Evolutionary conservation across 176 grass and related monocot genomes (phyloP).

Genomic region (Rhipidocladum racemiflorum): DNA sequence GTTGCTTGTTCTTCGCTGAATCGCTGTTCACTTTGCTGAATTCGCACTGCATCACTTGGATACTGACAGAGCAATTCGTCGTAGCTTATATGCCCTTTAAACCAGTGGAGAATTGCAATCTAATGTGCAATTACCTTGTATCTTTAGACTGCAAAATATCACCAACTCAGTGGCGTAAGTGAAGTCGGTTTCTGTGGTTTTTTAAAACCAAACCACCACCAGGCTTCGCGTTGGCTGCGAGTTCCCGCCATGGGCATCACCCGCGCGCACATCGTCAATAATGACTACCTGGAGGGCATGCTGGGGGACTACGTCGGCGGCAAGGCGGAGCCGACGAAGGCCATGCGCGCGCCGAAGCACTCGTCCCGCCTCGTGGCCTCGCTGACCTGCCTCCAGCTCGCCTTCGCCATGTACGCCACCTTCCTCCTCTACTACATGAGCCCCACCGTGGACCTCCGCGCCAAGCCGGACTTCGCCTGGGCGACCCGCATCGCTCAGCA

Average conservation of each 20-base stretch:
- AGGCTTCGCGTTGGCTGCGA: neutral
- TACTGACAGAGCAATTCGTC: neutral
- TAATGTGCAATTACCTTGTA: neutral
- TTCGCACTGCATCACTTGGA: neutral
- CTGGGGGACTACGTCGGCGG: slow-evolving; percentile 55
- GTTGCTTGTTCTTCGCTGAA: slow-evolving; percentile 24
- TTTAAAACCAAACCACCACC: neutral
- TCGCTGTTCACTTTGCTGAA: slow-evolving; percentile 4
- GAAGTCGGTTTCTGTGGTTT: neutral
- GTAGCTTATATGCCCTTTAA: neutral
- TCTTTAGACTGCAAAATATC: no score
- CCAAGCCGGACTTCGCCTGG: slow-evolving; percentile 77
- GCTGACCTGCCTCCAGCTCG: slow-evolving; percentile 82
- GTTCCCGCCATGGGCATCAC: slow-evolving; percentile 58
- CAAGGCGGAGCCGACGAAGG: slow-evolving; percentile 29
- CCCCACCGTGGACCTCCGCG: slow-evolving; percentile 71
- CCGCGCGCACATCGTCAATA: slow-evolving; percentile 55
- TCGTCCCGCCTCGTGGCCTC: slow-evolving; percentile 55
- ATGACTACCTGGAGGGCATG: slow-evolving; percentile 64
- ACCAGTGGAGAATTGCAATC: neutral
- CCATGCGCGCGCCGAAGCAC: slow-evolving; percentile 30
- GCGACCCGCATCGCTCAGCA: slow-evolving; percentile 70
- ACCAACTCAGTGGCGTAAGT: neutral
- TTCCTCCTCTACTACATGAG: slow-evolving; percentile 99
- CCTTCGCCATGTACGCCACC: slow-evolving; percentile 91